Percentiles rank a stretch among this genome's conserved stretches.
Evolutionary conservation across 2,329 filamentous ascomycete species (phyloP).

Genomic region (Ilyonectria sp.): DNA sequence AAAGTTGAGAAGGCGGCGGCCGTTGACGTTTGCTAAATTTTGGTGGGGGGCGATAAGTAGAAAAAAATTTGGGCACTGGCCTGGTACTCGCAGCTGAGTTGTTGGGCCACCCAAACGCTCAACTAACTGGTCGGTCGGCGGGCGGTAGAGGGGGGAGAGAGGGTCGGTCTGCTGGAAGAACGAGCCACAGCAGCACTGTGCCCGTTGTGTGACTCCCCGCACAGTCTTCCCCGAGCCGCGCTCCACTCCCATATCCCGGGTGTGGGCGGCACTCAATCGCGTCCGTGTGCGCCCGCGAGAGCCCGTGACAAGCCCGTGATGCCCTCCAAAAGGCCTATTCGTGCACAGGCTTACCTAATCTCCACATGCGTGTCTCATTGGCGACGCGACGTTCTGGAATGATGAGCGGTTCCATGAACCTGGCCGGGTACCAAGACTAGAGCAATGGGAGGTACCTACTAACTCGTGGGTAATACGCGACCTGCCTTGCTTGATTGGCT

Average conservation of each 20-base stretch:
- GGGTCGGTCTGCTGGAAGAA: constrained; percentile 11
- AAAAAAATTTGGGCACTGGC: constrained; percentile 55
- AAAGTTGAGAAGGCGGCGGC: constrained; percentile 53
- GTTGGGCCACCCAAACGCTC: constrained; percentile 51
- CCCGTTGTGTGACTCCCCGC: not conserved
- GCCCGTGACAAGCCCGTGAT: constrained; percentile 26
- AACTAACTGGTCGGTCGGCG: constrained; percentile 38
- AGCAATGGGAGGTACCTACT: not conserved
- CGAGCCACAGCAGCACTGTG: constrained; percentile 23
- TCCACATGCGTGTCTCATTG: constrained; percentile 22
- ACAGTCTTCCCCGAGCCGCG: constrained; percentile 21
- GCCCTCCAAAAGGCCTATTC: constrained; percentile 35
- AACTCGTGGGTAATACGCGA: constrained; percentile 11
- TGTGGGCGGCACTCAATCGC: constrained; percentile 7
- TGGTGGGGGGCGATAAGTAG: constrained; percentile 57
- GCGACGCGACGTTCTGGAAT: constrained; percentile 27
- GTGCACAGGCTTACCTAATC: constrained; percentile 23
- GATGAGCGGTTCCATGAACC: constrained; percentile 23
- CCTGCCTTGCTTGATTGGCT: constrained; percentile 11
- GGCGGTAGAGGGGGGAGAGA: constrained; percentile 31
- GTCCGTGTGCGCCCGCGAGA: not conserved
- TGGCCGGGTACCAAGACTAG: constrained; percentile 10
- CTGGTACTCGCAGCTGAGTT: constrained; percentile 47
- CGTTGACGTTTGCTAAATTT: constrained; percentile 58
- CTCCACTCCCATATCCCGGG: constrained; percentile 24